Percentiles rank a stretch among this genome's conserved stretches.
These are phyloP conservation scores for Leptosphaerulina australis DNA, from an alignment of 2,329 filamentous ascomycete genomes.

Conservation along the genomic window DNA sequence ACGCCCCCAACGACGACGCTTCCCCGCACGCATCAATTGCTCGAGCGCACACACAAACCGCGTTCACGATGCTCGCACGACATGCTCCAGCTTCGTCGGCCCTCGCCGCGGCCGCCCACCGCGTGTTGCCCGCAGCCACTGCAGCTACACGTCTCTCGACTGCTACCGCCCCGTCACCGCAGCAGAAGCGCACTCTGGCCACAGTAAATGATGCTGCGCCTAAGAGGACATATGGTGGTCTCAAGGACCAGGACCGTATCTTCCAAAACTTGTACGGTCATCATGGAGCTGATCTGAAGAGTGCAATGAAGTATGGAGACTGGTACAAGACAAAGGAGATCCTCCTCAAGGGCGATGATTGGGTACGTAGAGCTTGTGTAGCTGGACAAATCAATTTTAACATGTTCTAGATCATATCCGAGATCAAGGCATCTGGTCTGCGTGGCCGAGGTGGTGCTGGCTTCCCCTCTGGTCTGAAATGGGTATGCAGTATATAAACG, in stretches of 20 bases:
- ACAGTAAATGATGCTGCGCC: constrained; percentile 59
- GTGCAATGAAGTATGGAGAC: constrained; percentile 96
- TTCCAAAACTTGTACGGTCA: constrained; percentile 98
- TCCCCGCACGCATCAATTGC: constrained; percentile 48
- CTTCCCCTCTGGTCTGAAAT: constrained; percentile 98
- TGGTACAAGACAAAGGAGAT: constrained; percentile 99
- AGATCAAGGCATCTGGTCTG: constrained; percentile 95
- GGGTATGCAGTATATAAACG: constrained; percentile 65
- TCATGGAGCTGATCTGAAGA: constrained; percentile 88
- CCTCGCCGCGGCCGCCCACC: constrained; percentile 50
- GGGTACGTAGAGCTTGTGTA: constrained; percentile 57
- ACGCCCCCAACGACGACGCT: constrained; percentile 37
- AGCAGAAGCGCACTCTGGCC: constrained; percentile 71
- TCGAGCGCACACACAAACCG: constrained; percentile 32
- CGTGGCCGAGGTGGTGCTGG: constrained; percentile 96
- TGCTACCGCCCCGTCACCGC: constrained; percentile 49
- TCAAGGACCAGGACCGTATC: constrained; percentile 96
- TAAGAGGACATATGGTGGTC: constrained; percentile 77
- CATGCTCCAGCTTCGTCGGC: constrained; percentile 49
- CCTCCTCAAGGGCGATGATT: constrained; percentile 93
- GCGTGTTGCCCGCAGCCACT: constrained; percentile 49
- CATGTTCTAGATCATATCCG: constrained; percentile 77
- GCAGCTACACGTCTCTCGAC: constrained; percentile 49
- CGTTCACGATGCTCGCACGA: constrained; percentile 50
- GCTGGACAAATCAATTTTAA: constrained; percentile 25